A percentile compares a stretch with the other conserved stretches of the same genome.
phyloP scores from a whole-genome alignment of 208 protist genomes.

The Strigomonas galati region DNA sequence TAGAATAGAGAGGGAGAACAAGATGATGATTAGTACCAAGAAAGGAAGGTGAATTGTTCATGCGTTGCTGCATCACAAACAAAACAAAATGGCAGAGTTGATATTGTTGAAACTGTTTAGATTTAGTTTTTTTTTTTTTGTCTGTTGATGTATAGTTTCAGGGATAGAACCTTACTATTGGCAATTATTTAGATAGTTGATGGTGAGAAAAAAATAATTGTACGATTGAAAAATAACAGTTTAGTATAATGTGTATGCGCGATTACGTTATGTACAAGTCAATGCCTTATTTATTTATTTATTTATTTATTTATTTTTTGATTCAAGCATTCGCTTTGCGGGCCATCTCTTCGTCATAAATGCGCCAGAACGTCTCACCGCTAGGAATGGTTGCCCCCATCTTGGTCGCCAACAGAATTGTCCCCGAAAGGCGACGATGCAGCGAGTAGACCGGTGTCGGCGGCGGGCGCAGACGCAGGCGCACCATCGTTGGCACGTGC shows the following conservation, averaged over 20 bases:
- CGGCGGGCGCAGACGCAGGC: constrained; percentile 81
- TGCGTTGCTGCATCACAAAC: no score
- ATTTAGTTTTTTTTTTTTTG: neutral
- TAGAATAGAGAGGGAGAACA: no score
- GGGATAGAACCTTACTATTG: neutral
- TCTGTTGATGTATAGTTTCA: neutral
- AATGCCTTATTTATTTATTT: constrained; percentile 6
- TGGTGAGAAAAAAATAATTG: no score
- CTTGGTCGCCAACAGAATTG: constrained; percentile 92
- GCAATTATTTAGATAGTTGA: no score
- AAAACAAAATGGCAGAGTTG: no score
- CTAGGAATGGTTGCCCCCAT: constrained; percentile 77
- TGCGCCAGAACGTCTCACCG: constrained; percentile 72
- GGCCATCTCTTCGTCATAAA: constrained; percentile 30
- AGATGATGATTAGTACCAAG: no score
- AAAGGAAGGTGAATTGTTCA: no score
- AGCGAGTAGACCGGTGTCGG: constrained; percentile 94
- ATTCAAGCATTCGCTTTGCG: constrained; percentile 1
- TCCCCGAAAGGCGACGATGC: constrained; percentile 94
- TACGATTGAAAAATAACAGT: neutral
- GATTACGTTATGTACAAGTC: constrained; percentile 1
- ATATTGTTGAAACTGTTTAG: no score
- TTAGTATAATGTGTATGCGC: neutral
- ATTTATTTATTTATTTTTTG: constrained; percentile 1
- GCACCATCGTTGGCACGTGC: constrained; percentile 93